Evolutionary conservation across 192 early-diverging fungal genomes (phyloP).

Genomic region (Umbelopsis ramanniana): DNA sequence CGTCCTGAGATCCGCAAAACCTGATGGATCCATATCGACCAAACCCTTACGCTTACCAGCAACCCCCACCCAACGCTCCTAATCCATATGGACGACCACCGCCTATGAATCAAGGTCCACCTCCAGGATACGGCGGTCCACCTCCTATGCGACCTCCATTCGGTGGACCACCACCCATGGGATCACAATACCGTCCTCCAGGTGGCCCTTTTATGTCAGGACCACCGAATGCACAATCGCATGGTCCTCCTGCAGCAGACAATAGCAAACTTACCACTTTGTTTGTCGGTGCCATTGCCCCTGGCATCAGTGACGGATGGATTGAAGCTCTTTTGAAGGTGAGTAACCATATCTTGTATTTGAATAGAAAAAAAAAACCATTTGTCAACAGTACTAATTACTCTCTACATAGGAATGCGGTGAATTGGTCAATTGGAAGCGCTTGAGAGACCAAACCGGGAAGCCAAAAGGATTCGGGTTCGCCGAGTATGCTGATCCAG

Average conservation of each 20-base stretch:
- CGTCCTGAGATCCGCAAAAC: too few relatives aligned
- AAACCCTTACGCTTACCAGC: conserved; percentile 16
- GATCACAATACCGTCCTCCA: not conserved
- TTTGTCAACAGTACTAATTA: not conserved
- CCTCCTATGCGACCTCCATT: not conserved
- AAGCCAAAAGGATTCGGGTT: conserved; percentile 77
- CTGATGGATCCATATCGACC: conserved; percentile 13
- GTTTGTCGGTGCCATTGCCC: conserved; percentile 71
- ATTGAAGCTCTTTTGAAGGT: conserved; percentile 72
- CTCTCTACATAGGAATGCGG: conserved; percentile 64
- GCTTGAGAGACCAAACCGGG: conserved; percentile 64
- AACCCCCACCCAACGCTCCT: conserved; percentile 1
- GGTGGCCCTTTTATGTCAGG: not conserved
- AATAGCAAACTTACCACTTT: conserved; percentile 69
- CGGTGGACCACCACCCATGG: conserved; percentile 1
- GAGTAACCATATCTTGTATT: conserved; percentile 1
- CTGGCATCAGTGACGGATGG: conserved; percentile 67
- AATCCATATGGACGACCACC: conserved; percentile 8
- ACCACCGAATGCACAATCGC: not conserved
- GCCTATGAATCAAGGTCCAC: conserved; percentile 17
- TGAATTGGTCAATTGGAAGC: conserved; percentile 66
- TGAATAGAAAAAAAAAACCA: too few relatives aligned
- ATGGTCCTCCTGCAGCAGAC: conserved; percentile 31
- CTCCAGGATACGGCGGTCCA: conserved; percentile 4
- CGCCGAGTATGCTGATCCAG: conserved; percentile 69